Conservation (phyloP, 2,329 filamentous ascomycete species). For the Esteya vermicola region DNA sequence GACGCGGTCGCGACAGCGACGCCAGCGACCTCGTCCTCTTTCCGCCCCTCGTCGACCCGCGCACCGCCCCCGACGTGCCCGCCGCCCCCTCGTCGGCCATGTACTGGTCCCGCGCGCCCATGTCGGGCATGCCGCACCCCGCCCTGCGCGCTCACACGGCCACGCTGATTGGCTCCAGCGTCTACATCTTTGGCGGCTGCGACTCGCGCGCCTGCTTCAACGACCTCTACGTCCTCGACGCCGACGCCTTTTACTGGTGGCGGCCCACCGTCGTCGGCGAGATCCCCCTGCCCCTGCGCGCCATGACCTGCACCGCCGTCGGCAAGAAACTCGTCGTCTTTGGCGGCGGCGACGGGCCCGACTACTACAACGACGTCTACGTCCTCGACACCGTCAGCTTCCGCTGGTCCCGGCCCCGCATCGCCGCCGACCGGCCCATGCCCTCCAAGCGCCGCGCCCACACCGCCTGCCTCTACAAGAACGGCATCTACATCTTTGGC, state of each 20-base stretch:
- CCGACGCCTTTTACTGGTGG: constrained; percentile 57
- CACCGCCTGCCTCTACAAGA: constrained; percentile 58
- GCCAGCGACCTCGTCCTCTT: constrained; percentile 29
- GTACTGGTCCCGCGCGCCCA: constrained; percentile 55
- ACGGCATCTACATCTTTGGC: constrained; percentile 58
- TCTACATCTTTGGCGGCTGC: constrained; percentile 57
- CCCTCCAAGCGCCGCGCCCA: constrained; percentile 52
- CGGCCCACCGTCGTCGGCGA: constrained; percentile 50
- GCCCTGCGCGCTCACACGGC: constrained; percentile 52
- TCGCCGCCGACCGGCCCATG: constrained; percentile 36
- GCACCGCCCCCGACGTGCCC: constrained; percentile 43
- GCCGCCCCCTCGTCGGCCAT: constrained; percentile 54
- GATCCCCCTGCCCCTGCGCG: constrained; percentile 48
- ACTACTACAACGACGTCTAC: constrained; percentile 60
- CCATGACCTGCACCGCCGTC: constrained; percentile 59
- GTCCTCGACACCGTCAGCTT: constrained; percentile 59
- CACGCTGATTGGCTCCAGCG: constrained; percentile 50
- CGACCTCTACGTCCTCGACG: constrained; percentile 54
- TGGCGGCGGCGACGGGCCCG: constrained; percentile 54
- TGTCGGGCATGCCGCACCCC: constrained; percentile 47
- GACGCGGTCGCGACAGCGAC: neutral
- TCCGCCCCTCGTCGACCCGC: constrained; percentile 41
- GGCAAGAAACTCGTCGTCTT: constrained; percentile 56
- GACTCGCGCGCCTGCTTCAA: constrained; percentile 55
- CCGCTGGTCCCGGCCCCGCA: constrained; percentile 48